phyloP scores from a whole-genome alignment of 2,329 filamentous ascomycete species.

The Pseudocercospora musae region DNA sequence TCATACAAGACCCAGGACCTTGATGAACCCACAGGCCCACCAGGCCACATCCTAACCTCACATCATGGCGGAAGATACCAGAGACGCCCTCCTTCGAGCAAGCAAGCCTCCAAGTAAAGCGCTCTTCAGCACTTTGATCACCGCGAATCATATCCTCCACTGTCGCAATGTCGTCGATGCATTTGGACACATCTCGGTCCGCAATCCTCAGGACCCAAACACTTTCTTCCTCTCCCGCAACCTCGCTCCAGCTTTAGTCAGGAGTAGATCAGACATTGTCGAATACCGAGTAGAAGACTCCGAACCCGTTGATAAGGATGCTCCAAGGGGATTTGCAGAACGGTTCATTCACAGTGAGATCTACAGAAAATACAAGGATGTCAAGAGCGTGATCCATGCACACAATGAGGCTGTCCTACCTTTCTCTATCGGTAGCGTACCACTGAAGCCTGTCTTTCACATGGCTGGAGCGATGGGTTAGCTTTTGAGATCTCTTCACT shows the following conservation, averaged over 20 bases:
- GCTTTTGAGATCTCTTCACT: background rate
- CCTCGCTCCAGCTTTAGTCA: slow-evolving; percentile 45
- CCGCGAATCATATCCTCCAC: slow-evolving; percentile 38
- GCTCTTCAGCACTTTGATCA: slow-evolving; percentile 36
- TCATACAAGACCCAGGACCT: background rate
- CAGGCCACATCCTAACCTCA: background rate
- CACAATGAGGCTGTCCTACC: slow-evolving; percentile 44
- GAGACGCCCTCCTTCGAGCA: slow-evolving; percentile 28
- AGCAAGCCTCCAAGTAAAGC: slow-evolving; percentile 27
- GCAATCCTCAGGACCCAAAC: slow-evolving; percentile 35
- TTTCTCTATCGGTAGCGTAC: slow-evolving; percentile 42
- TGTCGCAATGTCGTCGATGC: slow-evolving; percentile 34
- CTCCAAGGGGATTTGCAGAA: slow-evolving; percentile 38
- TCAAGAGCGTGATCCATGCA: slow-evolving; percentile 46
- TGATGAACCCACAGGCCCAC: background rate
- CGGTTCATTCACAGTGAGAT: slow-evolving; percentile 45
- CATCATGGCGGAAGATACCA: background rate
- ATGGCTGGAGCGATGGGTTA: slow-evolving; percentile 40
- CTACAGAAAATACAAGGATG: slow-evolving; percentile 44
- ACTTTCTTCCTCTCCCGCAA: slow-evolving; percentile 47
- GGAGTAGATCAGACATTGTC: slow-evolving; percentile 41
- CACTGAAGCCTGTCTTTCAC: slow-evolving; percentile 42
- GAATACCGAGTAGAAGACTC: slow-evolving; percentile 46
- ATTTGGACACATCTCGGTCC: slow-evolving; percentile 36
- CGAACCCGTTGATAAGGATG: slow-evolving; percentile 26